phyloP scores from a whole-genome alignment of 2,329 filamentous ascomycete species.

The Penicillium griseofulvum region DNA sequence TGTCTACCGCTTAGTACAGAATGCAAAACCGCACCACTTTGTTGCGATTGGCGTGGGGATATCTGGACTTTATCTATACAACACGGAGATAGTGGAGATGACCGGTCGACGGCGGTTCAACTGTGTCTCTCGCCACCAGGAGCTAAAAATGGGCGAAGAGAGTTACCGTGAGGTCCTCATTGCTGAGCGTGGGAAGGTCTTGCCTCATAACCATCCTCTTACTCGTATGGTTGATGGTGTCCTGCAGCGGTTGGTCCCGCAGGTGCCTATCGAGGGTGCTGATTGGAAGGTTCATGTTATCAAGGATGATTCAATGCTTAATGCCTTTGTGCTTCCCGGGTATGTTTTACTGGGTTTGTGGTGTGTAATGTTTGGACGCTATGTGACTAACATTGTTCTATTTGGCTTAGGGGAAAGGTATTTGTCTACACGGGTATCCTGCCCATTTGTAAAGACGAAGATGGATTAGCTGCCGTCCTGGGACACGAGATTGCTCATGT shows the following conservation, averaged over 20 bases:
- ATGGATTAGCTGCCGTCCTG: constrained; percentile 60
- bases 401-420: constrained; percentile 53
- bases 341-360: constrained; percentile 22
- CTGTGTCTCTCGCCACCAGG: constrained; percentile 47
- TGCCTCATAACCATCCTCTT: constrained; percentile 51
- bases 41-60: constrained; percentile 41
- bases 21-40: constrained; percentile 29
- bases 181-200: constrained; percentile 47
- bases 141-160: constrained; percentile 44
- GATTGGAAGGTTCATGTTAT: constrained; percentile 62
- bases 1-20: constrained; percentile 15
- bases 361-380: background rate
- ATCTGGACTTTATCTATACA: constrained; percentile 53
- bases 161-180: constrained; percentile 50
- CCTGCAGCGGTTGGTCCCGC: constrained; percentile 54
- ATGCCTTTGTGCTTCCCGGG: constrained; percentile 64
- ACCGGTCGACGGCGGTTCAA: constrained; percentile 61
- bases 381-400: constrained; percentile 2
- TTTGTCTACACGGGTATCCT: constrained; percentile 64
- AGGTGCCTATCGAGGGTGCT: constrained; percentile 45
- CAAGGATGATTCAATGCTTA: constrained; percentile 46
- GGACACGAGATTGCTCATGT: constrained; percentile 65
- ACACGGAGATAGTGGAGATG: constrained; percentile 57
- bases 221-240: constrained; percentile 53
- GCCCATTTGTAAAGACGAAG: constrained; percentile 54